Percentiles rank a stretch among this genome's conserved stretches.
phyloP scores from a whole-genome alignment of 1,284 basidiomycete genomes.

The Irpex sp. region DNA sequence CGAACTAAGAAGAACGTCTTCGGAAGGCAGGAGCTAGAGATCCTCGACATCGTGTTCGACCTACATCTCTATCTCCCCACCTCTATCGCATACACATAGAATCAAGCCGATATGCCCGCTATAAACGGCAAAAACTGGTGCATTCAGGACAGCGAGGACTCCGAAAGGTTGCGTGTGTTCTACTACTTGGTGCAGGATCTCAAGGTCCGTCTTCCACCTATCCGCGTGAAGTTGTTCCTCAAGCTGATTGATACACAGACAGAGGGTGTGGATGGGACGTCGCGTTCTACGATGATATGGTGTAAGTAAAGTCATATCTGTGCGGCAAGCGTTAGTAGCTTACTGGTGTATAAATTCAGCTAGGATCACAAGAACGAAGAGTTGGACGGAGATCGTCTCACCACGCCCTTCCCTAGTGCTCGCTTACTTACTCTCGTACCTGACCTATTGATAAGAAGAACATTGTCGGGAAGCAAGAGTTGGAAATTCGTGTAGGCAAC shows the following conservation, averaged over 20 bases:
- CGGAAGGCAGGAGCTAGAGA: conserved; percentile 96
- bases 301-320: too few species aligned
- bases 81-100: not conserved
- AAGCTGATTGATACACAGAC: too few species aligned
- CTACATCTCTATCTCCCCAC: conserved; percentile 38
- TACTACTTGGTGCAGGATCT: conserved; percentile 98
- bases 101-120: not conserved
- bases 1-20: conserved; percentile 99
- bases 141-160: conserved; percentile 95
- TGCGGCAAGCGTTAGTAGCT: too few species aligned
- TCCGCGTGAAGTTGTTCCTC: too few species aligned
- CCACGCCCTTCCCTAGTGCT: too few species aligned
- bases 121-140: conserved; percentile 98
- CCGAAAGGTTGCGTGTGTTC: conserved; percentile 96
- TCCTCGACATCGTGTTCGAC: conserved; percentile 95
- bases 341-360: too few species aligned
- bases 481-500: conserved; percentile 91
- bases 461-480: conserved; percentile 95
- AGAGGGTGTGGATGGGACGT: too few species aligned
- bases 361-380: too few species aligned
- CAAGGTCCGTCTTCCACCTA: conserved; percentile 67
- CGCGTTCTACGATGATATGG: too few species aligned
- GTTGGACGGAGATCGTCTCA: too few species aligned
- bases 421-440: too few species aligned
- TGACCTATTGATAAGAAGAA: conserved; percentile 99